These are phyloP conservation scores for Hermanozyma aechmeae DNA, from an alignment of 805 yeast species.

Conservation along the genomic window DNA sequence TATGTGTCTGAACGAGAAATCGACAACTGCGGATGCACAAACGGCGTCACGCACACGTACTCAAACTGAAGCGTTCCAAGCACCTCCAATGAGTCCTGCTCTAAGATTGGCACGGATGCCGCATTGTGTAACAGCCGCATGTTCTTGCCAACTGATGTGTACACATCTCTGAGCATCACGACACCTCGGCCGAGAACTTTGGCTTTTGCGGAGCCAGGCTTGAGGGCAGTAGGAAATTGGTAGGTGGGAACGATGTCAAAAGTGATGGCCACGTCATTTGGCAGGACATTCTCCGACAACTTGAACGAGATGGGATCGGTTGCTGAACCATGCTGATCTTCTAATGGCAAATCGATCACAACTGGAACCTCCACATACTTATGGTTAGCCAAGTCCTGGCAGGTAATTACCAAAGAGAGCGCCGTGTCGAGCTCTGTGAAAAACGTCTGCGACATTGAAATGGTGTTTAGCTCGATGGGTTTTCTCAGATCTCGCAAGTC, in stretches of 20 bases:
- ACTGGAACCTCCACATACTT: slow-evolving; percentile 43
- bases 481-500: slow-evolving; percentile 53
- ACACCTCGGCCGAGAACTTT: slow-evolving; percentile 76
- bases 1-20: slow-evolving; percentile 66
- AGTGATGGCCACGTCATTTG: slow-evolving; percentile 47
- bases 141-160: slow-evolving; percentile 59
- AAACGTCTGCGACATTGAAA: slow-evolving; percentile 67
- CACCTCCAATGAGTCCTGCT: slow-evolving; percentile 58
- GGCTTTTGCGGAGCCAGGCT: slow-evolving; percentile 8
- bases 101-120: slow-evolving; percentile 69
- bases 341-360: slow-evolving; percentile 71
- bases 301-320: slow-evolving; percentile 71
- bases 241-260: slow-evolving; percentile 91
- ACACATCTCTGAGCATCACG: slow-evolving; percentile 53
- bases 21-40: slow-evolving; percentile 58
- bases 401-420: slow-evolving; percentile 56
- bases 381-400: slow-evolving; percentile 20
- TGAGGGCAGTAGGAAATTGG: slow-evolving; percentile 26
- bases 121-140: slow-evolving; percentile 58
- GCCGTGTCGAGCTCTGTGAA: slow-evolving; percentile 87
- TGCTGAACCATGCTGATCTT: slow-evolving; percentile 62
- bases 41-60: slow-evolving; percentile 61
- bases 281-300: slow-evolving; percentile 34
- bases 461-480: slow-evolving; percentile 61
- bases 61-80: slow-evolving; percentile 76